Evolutionary conservation across 495 filamentous ascomycete genomes (phyloP).

Genomic region (Talaromyces adpressus): DNA sequence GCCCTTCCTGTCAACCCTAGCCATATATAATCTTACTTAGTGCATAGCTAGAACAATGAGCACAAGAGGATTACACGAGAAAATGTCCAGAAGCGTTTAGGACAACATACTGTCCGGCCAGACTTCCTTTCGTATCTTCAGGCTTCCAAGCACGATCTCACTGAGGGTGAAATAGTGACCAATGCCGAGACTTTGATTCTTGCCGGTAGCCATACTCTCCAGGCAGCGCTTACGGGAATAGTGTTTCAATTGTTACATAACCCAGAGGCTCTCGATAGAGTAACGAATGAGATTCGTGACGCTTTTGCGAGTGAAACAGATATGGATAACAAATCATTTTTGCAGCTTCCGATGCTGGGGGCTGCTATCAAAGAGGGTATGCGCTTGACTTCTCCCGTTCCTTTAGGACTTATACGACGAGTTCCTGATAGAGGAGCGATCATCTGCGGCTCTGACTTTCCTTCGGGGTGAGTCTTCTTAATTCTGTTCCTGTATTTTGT

Average conservation of each 20-base stretch:
- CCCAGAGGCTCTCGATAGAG: slow-evolving; percentile 29
- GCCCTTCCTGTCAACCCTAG: too few relatives aligned
- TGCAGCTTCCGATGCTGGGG: slow-evolving; percentile 4
- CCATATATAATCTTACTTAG: too few relatives aligned
- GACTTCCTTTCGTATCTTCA: slow-evolving; percentile 1
- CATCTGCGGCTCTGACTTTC: background rate
- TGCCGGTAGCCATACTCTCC: slow-evolving; percentile 2
- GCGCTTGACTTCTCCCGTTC: background rate
- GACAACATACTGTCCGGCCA: background rate
- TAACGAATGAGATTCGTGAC: slow-evolving; percentile 35
- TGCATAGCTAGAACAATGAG: too few relatives aligned
- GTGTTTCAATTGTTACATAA: slow-evolving; percentile 61
- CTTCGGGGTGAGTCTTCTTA: background rate
- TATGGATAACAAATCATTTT: slow-evolving; percentile 21
- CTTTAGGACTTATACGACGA: slow-evolving; percentile 1
- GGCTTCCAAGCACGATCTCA: slow-evolving; percentile 3
- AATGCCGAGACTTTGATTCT: slow-evolving; percentile 1
- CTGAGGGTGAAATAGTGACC: background rate
- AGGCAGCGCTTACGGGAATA: background rate
- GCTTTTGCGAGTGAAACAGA: slow-evolving; percentile 45
- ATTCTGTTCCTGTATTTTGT: background rate
- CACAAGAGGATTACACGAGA: background rate
- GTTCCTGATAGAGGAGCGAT: background rate
- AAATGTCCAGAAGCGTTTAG: slow-evolving; percentile 3
- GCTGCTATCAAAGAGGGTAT: background rate